These are phyloP conservation scores for Cnidoscolus chayamansa DNA, from an alignment of 441 rosid genomes.

Conservation along the genomic window DNA sequence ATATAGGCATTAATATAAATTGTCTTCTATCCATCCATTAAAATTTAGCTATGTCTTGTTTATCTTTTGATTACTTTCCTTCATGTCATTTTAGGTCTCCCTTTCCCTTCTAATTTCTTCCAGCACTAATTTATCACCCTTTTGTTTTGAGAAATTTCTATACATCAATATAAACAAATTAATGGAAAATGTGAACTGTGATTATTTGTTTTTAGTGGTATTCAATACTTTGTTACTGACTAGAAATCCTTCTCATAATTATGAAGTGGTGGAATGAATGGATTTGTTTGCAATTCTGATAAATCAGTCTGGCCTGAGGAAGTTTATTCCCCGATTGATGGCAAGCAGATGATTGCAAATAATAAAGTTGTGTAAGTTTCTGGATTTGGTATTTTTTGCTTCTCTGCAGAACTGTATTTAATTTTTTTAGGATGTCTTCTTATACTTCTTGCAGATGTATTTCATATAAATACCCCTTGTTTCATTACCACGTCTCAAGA, in stretches of 20 bases:
- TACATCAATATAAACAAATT: too few species aligned
- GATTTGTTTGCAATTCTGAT: constrained; percentile 16
- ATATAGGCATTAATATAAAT: neutral
- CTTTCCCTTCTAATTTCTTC: too few species aligned
- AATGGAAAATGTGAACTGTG: neutral
- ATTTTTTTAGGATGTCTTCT: neutral
- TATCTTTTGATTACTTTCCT: too few species aligned
- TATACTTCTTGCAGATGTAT: constrained; percentile 22
- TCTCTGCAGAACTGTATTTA: neutral
- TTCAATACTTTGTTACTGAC: neutral
- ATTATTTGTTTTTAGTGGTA: neutral
- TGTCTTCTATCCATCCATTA: neutral
- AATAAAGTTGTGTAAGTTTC: constrained; percentile 30
- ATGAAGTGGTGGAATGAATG: constrained; percentile 34
- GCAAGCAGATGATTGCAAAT: constrained; percentile 19
- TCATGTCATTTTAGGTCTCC: too few species aligned
- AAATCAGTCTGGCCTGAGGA: constrained; percentile 14
- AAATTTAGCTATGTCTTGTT: neutral
- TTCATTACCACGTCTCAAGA: constrained; percentile 27
- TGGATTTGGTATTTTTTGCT: neutral
- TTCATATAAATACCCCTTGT: constrained; percentile 22
- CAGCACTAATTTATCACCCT: too few species aligned
- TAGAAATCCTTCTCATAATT: neutral
- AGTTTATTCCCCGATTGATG: constrained; percentile 23
- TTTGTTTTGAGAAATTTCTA: too few species aligned